Conservation (phyloP, 202 grass and related monocot genomes). For the Schoenoplectus triqueter region DNA sequence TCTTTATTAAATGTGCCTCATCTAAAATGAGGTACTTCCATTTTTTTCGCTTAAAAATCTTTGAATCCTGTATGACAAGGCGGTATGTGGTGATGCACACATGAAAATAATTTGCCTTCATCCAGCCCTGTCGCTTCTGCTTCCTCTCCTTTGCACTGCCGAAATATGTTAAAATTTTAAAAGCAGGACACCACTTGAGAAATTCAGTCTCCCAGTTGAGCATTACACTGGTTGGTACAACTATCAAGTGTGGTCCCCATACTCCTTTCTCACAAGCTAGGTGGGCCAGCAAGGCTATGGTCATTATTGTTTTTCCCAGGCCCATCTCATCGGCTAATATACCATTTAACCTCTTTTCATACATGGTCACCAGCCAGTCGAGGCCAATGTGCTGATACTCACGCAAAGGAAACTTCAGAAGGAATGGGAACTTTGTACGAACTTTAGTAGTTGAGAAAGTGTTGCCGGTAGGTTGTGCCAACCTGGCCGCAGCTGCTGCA, state of each 20-base stretch:
- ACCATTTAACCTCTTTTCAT: slow-evolving; percentile 97
- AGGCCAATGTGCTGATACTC: slow-evolving; percentile 99
- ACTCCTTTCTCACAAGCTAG: slow-evolving; percentile 98
- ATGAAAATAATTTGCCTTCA: slow-evolving; percentile 96
- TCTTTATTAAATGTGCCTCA: slow-evolving; percentile 99
- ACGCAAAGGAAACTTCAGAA: slow-evolving; percentile 96
- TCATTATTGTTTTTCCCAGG: slow-evolving; percentile 99
- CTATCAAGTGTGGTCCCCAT: slow-evolving; percentile 98
- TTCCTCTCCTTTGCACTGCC: slow-evolving; percentile 99
- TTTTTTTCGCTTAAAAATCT: slow-evolving; percentile 95
- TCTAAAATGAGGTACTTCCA: slow-evolving; percentile 99
- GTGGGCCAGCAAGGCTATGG: slow-evolving; percentile 91
- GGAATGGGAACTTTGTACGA: slow-evolving; percentile 93
- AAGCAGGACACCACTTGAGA: slow-evolving; percentile 97
- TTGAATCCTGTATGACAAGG: slow-evolving; percentile 98
- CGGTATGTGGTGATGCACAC: slow-evolving; percentile 99
- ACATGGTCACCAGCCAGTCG: slow-evolving; percentile 99
- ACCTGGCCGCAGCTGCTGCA: slow-evolving; percentile 94
- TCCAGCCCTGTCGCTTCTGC: slow-evolving; percentile 96
- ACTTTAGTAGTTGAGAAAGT: slow-evolving; percentile 94
- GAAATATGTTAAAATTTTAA: slow-evolving; percentile 98
- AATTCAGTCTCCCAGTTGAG: slow-evolving; percentile 99
- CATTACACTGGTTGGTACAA: slow-evolving; percentile 98
- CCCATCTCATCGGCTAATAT: slow-evolving; percentile 99
- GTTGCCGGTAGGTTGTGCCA: slow-evolving; percentile 96